Base-by-base conservation (phyloP, 192 early-diverging fungal species). In the Geosiphon pyriformis region DNA sequence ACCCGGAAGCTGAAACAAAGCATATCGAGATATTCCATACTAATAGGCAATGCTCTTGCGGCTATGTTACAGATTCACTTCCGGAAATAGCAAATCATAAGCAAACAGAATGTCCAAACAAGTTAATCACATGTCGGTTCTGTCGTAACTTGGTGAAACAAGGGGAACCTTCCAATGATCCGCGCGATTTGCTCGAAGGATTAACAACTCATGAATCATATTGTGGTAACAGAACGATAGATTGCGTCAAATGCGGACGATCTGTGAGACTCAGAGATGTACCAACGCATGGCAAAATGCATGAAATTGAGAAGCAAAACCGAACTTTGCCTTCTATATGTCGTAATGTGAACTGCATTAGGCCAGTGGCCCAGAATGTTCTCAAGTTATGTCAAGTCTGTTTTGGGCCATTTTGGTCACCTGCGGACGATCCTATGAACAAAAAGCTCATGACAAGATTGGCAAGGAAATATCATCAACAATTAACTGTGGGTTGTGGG, bases 171-270 rank as follows among this genome's bases (percentile, higher is more conserved):
- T 74, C 87, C 0, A 59, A 70, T 0, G 73, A 76, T 33, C 71
- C 86, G 10, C 80, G 87, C 26, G 93, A 94, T 73, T 58, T 78
- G 3, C 72, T 90, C 51, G 71, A 84, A 11, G 85, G 83, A 12
- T 74, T 93, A 31, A 70, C 70, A 48, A 77, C 74, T 15, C 94
- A 96, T 72, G 94, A 96, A 71, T 81, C 82, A 31, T 86, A 87
- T 37, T 96, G 94, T 70, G 94, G 94, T 20, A 82, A 78, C 27
- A 78, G 94, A 32, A 92, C 93, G 0, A 92, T 94, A 48, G 70
- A 77, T 35, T 96, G 93, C 69, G 79, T 81, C 48, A 89, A 90
- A 68, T 96, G 94, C 70, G 70, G 80, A 2, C 66, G 78, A 35
- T 77, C 80, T 22, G 87, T 94, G 17, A 79, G 82, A 31, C 81